These are phyloP conservation scores for Chlorella sp. DNA, from an alignment of 139 green algal species.

Conservation along the genomic window DNA sequence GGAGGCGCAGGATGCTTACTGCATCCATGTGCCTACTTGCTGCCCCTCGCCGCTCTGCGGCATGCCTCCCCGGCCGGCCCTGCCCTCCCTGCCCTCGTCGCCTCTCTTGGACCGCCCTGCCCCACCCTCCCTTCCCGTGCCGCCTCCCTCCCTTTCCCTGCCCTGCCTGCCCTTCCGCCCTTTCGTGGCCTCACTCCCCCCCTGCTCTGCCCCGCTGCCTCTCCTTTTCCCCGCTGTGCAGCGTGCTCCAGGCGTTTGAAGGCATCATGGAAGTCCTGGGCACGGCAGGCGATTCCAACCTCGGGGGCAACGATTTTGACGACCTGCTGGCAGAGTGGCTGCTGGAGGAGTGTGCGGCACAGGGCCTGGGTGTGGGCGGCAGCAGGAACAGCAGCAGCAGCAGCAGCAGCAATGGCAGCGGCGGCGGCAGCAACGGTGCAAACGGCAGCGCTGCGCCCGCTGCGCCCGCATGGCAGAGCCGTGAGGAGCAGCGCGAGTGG, in stretches of 20 bases:
- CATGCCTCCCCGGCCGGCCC: too few relatives aligned
- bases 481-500: constrained; percentile 7
- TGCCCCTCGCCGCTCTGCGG: background rate
- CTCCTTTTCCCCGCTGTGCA: constrained; percentile 14
- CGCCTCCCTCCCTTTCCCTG: background rate
- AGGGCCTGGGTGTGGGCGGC: background rate
- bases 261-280: constrained; percentile 76
- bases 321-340: constrained; percentile 55
- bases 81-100: too few relatives aligned
- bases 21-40: background rate
- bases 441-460: background rate
- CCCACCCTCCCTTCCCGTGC: too few relatives aligned
- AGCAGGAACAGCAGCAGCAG: constrained; percentile 3
- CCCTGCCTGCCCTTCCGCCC: too few relatives aligned
- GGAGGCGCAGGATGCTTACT: background rate
- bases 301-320: constrained; percentile 88
- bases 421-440: background rate
- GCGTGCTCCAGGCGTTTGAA: constrained; percentile 83
- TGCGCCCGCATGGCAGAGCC: background rate
- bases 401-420: background rate
- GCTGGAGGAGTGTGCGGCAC: background rate
- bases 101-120: too few relatives aligned
- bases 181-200: background rate
- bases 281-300: constrained; percentile 70
- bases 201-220: background rate